phyloP scores from a whole-genome alignment of 768 basidiomycete genomes.

The Serendipita indica region DNA sequence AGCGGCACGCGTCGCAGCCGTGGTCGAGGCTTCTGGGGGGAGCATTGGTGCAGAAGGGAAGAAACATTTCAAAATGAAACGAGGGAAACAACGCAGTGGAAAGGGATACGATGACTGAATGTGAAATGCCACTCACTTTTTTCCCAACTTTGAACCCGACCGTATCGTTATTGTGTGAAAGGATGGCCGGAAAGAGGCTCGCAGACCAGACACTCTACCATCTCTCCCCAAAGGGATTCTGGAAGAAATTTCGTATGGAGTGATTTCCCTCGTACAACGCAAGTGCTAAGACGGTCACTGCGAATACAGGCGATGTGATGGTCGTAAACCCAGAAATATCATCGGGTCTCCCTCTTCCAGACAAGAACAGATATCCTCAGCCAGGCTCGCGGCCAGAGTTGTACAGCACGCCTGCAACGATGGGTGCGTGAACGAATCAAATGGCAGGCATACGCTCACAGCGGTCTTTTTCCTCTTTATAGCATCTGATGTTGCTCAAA shows the following conservation, averaged over 20 bases:
- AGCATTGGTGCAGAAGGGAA: slow-evolving; percentile 35
- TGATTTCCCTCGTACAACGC: not conserved
- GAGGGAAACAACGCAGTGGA: slow-evolving; percentile 81
- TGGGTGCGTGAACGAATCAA: slow-evolving; percentile 36
- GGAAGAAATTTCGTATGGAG: slow-evolving; percentile 86
- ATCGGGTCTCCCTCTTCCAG: slow-evolving; percentile 66
- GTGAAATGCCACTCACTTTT: not conserved
- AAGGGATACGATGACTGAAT: slow-evolving; percentile 63
- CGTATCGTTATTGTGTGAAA: not conserved
- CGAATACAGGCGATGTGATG: slow-evolving; percentile 53
- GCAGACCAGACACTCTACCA: slow-evolving; percentile 88
- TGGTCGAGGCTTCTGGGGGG: slow-evolving; percentile 27
- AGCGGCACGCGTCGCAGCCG: slow-evolving; percentile 29
- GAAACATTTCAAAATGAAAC: slow-evolving; percentile 72
- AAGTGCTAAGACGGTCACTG: not conserved
- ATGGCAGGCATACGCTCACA: not conserved
- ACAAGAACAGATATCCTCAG: slow-evolving; percentile 62
- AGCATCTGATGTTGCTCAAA: slow-evolving; percentile 79
- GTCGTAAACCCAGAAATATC: slow-evolving; percentile 86
- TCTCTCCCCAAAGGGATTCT: slow-evolving; percentile 76
- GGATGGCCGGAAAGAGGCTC: slow-evolving; percentile 60
- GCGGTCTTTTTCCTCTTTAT: slow-evolving; percentile 10
- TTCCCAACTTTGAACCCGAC: not conserved
- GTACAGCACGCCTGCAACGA: slow-evolving; percentile 78
- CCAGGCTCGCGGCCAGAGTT: slow-evolving; percentile 79